Evolutionary conservation across 768 basidiomycete genomes (phyloP), one percentile per base, ranked within the genome.

Genomic region (Suillus subluteus): DNA sequence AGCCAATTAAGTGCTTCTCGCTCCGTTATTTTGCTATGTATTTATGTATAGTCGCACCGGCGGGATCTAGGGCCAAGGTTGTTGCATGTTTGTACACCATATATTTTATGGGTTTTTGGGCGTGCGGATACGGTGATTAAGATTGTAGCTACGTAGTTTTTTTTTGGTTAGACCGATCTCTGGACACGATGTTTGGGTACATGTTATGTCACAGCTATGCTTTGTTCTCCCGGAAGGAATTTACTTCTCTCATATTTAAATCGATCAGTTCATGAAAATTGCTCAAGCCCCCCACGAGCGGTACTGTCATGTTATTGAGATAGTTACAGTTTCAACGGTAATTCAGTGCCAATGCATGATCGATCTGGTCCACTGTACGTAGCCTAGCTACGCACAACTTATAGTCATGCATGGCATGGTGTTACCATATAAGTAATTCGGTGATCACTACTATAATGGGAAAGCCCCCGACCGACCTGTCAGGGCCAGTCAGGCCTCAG

Each of bases 1-100:
- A 76, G 62, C 7, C 15, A 52, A 13, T 43, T 1, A 38, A 32
- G 15, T 43, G 9, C 15, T 64, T 38, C 41, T 26, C 12, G 9
- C 23, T 23, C 11, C 12, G 23, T 35, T 61, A 18, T 23, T 40
- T 62, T 18, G 30, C 4, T 30, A 18, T 18, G 15, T 16, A 37
- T 21, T 35, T 18, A 18, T 3, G 18, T 59, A 21, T 30, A 37
- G 54, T 63, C 35, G 3, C 18, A 30, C 32, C 11, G 26, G 38
- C 15, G 30, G 58, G 58, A 59, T 41, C 38, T 59, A 35, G 37
- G 46, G 21, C 16, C 8, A 44, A 11, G 48, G 37, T 35, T 54
- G 21, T 38, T 48, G 55, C 21, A 56, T 50, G 7, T 63, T 62
- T 62, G 54, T 38, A 16, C 16, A 26, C 35, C 62, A 23, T 13